Percentiles rank a stretch among this genome's conserved stretches.
Evolutionary conservation across 140 eudicot genomes (phyloP).

Genomic region (Bidens hawaiensis): DNA sequence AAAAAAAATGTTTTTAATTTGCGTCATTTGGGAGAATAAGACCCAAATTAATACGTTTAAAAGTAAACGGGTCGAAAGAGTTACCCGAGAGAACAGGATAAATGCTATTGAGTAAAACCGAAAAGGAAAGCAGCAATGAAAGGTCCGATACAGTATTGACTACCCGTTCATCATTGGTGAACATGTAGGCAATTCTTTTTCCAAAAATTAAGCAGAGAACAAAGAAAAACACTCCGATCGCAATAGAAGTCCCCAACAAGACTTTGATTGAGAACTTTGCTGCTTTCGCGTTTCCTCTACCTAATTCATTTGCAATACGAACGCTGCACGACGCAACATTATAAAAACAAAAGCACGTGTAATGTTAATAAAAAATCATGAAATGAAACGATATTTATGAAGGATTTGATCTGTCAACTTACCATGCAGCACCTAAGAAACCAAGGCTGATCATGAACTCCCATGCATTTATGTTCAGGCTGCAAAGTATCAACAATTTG

Average conservation of each 20-base stretch:
- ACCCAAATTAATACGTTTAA: background rate
- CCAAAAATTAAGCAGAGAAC: constrained; percentile 35
- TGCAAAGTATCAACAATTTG: constrained; percentile 21
- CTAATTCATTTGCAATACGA: constrained; percentile 37
- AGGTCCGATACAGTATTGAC: constrained; percentile 60
- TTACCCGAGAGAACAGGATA: constrained; percentile 74
- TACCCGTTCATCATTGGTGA: constrained; percentile 52
- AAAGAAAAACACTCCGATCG: background rate
- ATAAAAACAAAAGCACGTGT: background rate
- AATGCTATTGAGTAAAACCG: constrained; percentile 62
- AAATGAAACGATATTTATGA: background rate
- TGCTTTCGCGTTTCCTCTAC: background rate
- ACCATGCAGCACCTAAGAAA: background rate
- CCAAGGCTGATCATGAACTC: constrained; percentile 58
- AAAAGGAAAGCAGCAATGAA: constrained; percentile 54
- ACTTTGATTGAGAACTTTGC: background rate
- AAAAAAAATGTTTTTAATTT: background rate
- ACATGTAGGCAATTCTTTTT: constrained; percentile 43
- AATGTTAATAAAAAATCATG: background rate
- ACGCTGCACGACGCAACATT: constrained; percentile 27
- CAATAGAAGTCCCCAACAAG: background rate
- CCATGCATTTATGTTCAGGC: constrained; percentile 53
- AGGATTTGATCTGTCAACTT: background rate
- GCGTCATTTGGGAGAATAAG: background rate
- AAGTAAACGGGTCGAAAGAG: background rate